These are phyloP conservation scores for Fusarium brevicatenulatum DNA, from an alignment of 2,329 filamentous ascomycete genomes.

Conservation along the genomic window DNA sequence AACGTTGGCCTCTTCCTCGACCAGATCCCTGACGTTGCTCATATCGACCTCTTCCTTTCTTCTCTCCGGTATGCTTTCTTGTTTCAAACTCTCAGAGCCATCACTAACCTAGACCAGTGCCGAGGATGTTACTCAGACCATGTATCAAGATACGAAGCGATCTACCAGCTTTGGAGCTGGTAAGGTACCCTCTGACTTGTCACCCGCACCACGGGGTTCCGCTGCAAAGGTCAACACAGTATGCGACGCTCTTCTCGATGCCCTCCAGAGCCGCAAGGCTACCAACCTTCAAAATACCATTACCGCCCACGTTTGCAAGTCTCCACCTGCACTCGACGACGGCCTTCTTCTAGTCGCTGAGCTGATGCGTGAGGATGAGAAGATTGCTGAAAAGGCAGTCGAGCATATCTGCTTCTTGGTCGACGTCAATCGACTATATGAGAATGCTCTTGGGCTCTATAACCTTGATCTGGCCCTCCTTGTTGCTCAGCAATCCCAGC, in stretches of 20 bases:
- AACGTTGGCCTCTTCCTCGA: slow-evolving; percentile 82
- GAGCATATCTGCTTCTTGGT: slow-evolving; percentile 98
- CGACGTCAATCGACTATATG: slow-evolving; percentile 91
- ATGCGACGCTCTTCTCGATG: slow-evolving; percentile 83
- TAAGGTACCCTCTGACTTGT: slow-evolving; percentile 14
- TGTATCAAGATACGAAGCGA: slow-evolving; percentile 87
- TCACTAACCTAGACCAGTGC: slow-evolving; percentile 63
- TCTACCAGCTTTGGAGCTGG: slow-evolving; percentile 30
- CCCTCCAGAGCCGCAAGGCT: slow-evolving; percentile 69
- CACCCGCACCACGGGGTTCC: slow-evolving; percentile 28
- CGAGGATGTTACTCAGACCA: slow-evolving; percentile 91
- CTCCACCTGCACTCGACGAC: slow-evolving; percentile 87
- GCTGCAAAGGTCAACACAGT: slow-evolving; percentile 82
- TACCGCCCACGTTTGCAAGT: slow-evolving; percentile 94
- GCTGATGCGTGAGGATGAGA: slow-evolving; percentile 73
- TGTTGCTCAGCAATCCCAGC: slow-evolving; percentile 94
- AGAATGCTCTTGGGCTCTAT: slow-evolving; percentile 89
- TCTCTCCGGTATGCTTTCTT: slow-evolving; percentile 71
- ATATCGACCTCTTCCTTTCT: slow-evolving; percentile 91
- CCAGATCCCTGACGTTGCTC: slow-evolving; percentile 82
- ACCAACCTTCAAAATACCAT: slow-evolving; percentile 88
- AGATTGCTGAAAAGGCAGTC: slow-evolving; percentile 85
- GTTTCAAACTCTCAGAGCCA: not conserved
- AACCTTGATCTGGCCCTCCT: slow-evolving; percentile 89
- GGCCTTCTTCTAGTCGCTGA: slow-evolving; percentile 82